These are phyloP conservation scores for Trichoderma koningii DNA, from an alignment of 2,329 filamentous ascomycete genomes.

Conservation along the genomic window DNA sequence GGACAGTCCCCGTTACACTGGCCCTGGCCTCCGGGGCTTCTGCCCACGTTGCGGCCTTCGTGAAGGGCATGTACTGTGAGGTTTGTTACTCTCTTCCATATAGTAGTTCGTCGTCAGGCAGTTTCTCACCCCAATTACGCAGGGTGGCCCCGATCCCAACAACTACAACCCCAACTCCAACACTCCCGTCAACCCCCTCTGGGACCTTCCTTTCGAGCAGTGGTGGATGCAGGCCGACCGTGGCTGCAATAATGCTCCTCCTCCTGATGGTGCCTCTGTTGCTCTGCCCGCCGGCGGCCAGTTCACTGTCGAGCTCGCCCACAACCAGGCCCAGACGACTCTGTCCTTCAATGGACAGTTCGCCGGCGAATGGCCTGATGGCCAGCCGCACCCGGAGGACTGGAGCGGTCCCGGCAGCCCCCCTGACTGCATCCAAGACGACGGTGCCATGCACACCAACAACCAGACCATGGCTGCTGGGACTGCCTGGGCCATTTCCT, in stretches of 20 bases:
- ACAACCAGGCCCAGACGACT: constrained; percentile 49
- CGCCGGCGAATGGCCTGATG: constrained; percentile 48
- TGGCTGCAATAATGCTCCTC: constrained; percentile 44
- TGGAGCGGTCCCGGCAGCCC: constrained; percentile 41
- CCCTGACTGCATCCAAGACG: constrained; percentile 39
- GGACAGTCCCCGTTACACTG: constrained; percentile 25
- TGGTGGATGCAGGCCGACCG: constrained; percentile 53
- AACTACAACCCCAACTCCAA: constrained; percentile 46
- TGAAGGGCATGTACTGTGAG: constrained; percentile 33
- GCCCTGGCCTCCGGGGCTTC: constrained; percentile 27
- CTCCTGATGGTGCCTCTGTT: constrained; percentile 35
- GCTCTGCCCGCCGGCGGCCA: constrained; percentile 49
- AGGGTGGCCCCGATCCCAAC: constrained; percentile 33
- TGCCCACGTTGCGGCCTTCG: constrained; percentile 31
- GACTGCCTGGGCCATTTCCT: constrained; percentile 51
- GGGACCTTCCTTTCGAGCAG: constrained; percentile 42
- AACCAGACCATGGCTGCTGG: constrained; percentile 46
- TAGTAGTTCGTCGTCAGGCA: neutral
- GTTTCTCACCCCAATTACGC: neutral
- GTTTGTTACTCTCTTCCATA: constrained; percentile 2
- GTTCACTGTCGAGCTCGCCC: constrained; percentile 50
- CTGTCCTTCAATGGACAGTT: constrained; percentile 44
- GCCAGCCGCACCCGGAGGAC: constrained; percentile 45
- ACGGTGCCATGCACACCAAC: constrained; percentile 48
- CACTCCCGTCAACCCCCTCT: constrained; percentile 46